Percentiles rank a stretch among this genome's conserved stretches.
Evolutionary conservation across 2,329 filamentous ascomycete genomes (phyloP).

Genomic region (Rhexocercosporidium sp.): DNA sequence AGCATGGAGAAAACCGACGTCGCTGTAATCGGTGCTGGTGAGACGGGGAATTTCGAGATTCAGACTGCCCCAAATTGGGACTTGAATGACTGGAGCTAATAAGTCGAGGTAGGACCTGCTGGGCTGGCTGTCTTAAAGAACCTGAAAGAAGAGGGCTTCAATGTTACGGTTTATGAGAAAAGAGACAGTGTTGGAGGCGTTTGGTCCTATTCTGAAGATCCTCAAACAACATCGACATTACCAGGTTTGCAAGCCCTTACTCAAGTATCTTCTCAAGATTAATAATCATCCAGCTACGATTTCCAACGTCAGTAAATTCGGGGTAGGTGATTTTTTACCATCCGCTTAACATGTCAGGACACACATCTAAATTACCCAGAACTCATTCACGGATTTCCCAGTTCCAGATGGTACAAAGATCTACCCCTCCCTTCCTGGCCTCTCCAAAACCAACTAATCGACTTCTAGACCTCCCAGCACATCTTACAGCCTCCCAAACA

Average conservation of each 20-base stretch:
- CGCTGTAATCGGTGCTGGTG: not conserved
- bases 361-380: not conserved
- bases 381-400: slow-evolving; percentile 12
- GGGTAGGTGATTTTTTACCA: not conserved
- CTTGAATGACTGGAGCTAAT: not conserved
- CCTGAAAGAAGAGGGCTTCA: slow-evolving; percentile 50
- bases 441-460: not conserved
- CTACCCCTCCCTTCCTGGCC: not conserved
- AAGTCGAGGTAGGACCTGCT: slow-evolving; percentile 9
- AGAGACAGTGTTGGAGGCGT: slow-evolving; percentile 49
- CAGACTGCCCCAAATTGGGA: not conserved
- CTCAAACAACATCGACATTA: slow-evolving; percentile 36
- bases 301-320: slow-evolving; percentile 11
- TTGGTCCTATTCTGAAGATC: slow-evolving; percentile 49
- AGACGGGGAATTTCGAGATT: not conserved
- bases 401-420: not conserved
- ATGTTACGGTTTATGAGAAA: slow-evolving; percentile 48
- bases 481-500: slow-evolving; percentile 35
- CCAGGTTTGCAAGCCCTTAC: not conserved
- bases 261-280: not conserved
- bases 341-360: no score
- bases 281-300: not conserved
- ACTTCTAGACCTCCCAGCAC: slow-evolving; percentile 11
- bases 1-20: not conserved
- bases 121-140: slow-evolving; percentile 41